Conservation (phyloP, 2,329 filamentous ascomycete genomes). For the Verticillium tricorpus region DNA sequence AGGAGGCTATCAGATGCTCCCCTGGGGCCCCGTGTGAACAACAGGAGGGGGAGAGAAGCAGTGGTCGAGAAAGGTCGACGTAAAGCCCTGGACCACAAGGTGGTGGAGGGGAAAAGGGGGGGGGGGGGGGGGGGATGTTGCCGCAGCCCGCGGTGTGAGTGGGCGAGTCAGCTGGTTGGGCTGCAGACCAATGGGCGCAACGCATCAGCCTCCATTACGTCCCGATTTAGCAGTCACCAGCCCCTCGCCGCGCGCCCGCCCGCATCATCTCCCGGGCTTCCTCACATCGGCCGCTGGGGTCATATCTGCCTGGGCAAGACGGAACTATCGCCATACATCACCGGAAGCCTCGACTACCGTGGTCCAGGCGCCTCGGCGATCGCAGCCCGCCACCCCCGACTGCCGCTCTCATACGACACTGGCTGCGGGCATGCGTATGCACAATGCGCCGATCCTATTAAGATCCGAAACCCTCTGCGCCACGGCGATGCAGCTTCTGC, state of each 20-base stretch:
- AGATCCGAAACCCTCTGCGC: neutral
- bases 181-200: neutral
- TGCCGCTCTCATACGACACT: neutral
- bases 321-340: too few relatives aligned
- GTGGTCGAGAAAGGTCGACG: too few relatives aligned
- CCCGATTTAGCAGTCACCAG: constrained; percentile 3
- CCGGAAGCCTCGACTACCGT: neutral
- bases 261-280: neutral
- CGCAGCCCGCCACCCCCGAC: neutral
- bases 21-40: neutral
- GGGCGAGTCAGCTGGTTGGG: constrained; percentile 2
- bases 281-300: neutral
- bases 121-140: neutral
- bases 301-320: neutral
- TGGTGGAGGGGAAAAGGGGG: neutral
- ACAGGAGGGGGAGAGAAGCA: neutral
- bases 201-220: constrained; percentile 1
- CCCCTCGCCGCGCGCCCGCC: neutral
- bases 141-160: neutral
- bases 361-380: neutral
- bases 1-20: neutral
- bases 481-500: neutral
- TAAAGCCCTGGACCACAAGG: too few relatives aligned
- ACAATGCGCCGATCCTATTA: neutral
- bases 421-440: neutral